phyloP scores from a whole-genome alignment of 73 alveolate genomes.

The Paramecium biaurelia region DNA sequence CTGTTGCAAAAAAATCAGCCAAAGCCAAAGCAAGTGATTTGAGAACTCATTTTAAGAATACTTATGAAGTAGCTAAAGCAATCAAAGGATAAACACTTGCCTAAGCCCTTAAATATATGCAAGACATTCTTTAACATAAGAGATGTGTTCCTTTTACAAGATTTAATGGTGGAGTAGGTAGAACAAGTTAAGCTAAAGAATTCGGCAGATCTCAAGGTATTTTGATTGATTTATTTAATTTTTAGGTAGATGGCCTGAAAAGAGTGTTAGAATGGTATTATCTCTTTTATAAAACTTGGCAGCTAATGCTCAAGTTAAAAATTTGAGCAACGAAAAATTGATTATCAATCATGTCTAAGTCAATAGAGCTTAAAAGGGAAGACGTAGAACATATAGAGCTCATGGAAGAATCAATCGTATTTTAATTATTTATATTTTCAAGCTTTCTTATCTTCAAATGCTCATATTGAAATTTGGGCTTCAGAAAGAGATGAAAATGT shows the following conservation, averaged over 20 bases:
- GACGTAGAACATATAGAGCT: conserved; percentile 99
- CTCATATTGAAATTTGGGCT: conserved; percentile 91
- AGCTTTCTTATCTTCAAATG: conserved; percentile 86
- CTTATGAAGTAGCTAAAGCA: conserved; percentile 92
- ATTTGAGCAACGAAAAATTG: conserved; percentile 85
- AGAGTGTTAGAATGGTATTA: conserved; percentile 86
- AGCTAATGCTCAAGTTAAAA: conserved; percentile 92
- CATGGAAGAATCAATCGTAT: conserved; percentile 95
- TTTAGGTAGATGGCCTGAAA: conserved; percentile 94
- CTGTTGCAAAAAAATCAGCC: conserved; percentile 82
- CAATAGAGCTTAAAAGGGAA: conserved; percentile 94
- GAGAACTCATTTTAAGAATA: conserved; percentile 94
- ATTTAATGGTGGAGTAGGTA: conserved; percentile 89
- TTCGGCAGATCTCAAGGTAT: conserved; percentile 79
- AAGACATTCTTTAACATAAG: conserved; percentile 92
- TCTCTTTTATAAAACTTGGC: conserved; percentile 84
- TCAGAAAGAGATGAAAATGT: conserved; percentile 86
- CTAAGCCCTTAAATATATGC: conserved; percentile 87
- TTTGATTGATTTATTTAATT: neutral
- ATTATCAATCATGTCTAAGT: conserved; percentile 84
- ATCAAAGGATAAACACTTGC: conserved; percentile 91
- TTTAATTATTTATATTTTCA: neutral
- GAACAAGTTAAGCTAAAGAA: conserved; percentile 89
- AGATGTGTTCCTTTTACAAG: conserved; percentile 91
- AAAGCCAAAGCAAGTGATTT: conserved; percentile 90